These are phyloP conservation scores for Calycina marina DNA, from an alignment of 2,329 filamentous ascomycete genomes.

Conservation along the genomic window DNA sequence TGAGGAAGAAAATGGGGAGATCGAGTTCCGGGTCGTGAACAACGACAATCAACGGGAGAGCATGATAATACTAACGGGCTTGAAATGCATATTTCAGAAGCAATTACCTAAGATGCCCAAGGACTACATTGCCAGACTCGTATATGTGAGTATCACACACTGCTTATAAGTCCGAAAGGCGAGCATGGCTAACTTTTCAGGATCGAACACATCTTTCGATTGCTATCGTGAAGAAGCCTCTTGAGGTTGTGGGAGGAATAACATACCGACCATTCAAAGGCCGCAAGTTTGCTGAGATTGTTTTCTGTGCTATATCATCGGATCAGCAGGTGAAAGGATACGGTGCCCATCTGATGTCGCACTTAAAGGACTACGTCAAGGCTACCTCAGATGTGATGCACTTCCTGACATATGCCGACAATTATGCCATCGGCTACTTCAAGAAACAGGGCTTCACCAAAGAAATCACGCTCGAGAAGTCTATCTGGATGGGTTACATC, in stretches of 20 bases:
- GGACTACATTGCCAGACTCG: conserved; percentile 92
- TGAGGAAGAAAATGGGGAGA: conserved; percentile 86
- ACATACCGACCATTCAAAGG: conserved; percentile 91
- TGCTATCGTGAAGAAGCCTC: conserved; percentile 90
- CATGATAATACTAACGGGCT: conserved; percentile 82
- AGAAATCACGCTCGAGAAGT: conserved; percentile 82
- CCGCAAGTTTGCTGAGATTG: conserved; percentile 90
- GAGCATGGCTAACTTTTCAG: too few species aligned
- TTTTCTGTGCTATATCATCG: conserved; percentile 94
- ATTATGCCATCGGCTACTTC: conserved; percentile 97
- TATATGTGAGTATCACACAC: too few species aligned
- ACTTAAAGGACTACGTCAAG: conserved; percentile 96
- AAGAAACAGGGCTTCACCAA: conserved; percentile 99
- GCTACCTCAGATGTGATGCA: conserved; percentile 96
- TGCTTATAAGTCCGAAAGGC: too few species aligned
- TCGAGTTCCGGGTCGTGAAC: conserved; percentile 95
- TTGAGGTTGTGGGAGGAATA: conserved; percentile 93
- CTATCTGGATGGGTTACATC: conserved; percentile 98
- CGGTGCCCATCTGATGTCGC: conserved; percentile 93
- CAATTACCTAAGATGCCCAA: conserved; percentile 99
- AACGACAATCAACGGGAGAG: conserved; percentile 83
- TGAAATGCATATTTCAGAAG: conserved; percentile 98
- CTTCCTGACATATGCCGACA: conserved; percentile 96
- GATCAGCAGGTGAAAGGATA: conserved; percentile 99
- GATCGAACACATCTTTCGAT: conserved; percentile 93